phyloP scores from a whole-genome alignment of 2,329 filamentous ascomycete species.

The Chaetomium strumarium region DNA sequence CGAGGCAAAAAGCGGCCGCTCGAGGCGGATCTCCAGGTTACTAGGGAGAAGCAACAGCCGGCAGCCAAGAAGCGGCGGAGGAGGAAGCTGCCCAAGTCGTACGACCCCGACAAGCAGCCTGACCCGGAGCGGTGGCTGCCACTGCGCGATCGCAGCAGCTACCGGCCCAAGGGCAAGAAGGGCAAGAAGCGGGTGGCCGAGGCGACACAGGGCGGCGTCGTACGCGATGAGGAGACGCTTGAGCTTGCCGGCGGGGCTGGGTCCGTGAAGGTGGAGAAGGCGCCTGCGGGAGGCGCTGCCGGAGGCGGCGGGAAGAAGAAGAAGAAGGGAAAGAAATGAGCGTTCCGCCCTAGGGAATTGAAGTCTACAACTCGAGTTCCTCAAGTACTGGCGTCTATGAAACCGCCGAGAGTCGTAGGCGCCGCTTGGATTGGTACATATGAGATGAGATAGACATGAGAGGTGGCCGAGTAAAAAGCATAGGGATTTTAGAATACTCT shows the following conservation, averaged over 20 bases:
- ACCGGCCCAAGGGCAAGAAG: slow-evolving; percentile 87
- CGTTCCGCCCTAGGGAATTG: no score
- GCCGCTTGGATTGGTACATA: no score
- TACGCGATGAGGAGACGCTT: slow-evolving; percentile 65
- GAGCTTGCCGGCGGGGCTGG: slow-evolving; percentile 59
- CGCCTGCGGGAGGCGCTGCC: slow-evolving; percentile 30
- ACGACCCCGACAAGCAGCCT: slow-evolving; percentile 69
- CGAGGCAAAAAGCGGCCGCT: slow-evolving; percentile 40
- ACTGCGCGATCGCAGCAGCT: slow-evolving; percentile 79
- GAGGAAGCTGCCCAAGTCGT: slow-evolving; percentile 63
- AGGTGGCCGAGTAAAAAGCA: neutral
- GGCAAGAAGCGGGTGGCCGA: slow-evolving; percentile 76
- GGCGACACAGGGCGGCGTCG: slow-evolving; percentile 77
- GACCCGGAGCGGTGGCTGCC: slow-evolving; percentile 94
- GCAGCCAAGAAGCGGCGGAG: slow-evolving; percentile 49
- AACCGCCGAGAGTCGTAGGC: neutral
- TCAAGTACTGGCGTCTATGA: neutral
- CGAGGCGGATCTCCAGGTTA: slow-evolving; percentile 31
- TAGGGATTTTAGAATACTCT: neutral
- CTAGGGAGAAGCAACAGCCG: slow-evolving; percentile 30
- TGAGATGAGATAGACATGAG: neutral
- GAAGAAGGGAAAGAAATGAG: slow-evolving; percentile 46
- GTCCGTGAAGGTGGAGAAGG: slow-evolving; percentile 58
- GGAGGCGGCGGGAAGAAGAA: slow-evolving; percentile 29
- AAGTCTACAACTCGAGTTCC: no score